Evolutionary conservation across 306 rosid genomes (phyloP), one percentile per base, ranked within the genome.

Genomic region (Gastrolobium bilobum): DNA sequence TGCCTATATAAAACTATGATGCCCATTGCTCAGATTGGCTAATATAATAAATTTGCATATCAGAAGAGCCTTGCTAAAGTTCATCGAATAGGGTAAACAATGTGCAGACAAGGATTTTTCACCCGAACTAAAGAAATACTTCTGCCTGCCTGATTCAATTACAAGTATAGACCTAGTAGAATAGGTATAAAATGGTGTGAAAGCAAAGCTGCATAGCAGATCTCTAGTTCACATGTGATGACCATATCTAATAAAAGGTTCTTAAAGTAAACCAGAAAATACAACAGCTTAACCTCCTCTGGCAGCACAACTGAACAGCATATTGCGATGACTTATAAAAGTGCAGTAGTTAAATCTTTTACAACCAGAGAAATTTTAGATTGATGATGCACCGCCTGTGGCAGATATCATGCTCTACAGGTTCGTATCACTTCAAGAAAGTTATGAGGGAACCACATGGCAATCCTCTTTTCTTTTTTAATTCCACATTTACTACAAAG

Each of bases 401-500:
- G 44, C 58, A 78, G 40, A 68, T 44, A 68, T 58, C 53, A 35
- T 10, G 53, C 44, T 31, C 71, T 51, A 51, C 29, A 33, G 29
- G 52, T 59, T 71, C 65, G 48, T 71, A 52, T 30, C 7, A 31
- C 20, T 15, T 7, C 59, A 47, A 47, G 65, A 43, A 58, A 81
- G 53, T 29, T 74, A 43, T 39, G 1, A 58, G 47, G 44, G 62
- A 81, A 76, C 51, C 59, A 51, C 20, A 50, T 6, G 63, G 10
- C n/a, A 38, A 30, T 39, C 48, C 44, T 38, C 4, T 5, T 42
- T 79, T 60, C 33, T 8, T 30, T 78, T 58, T 29, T 10, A 51
- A 11, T 54, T 54, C 59, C 11, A 65, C 54, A 52, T 52, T 70
- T 82, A 58, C 82, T 53, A 31, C 58, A 50, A 82, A 42, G 50